Evolutionary conservation across 805 yeast genomes (phyloP).

Genomic region (Nakazawaea wickerhamii): DNA sequence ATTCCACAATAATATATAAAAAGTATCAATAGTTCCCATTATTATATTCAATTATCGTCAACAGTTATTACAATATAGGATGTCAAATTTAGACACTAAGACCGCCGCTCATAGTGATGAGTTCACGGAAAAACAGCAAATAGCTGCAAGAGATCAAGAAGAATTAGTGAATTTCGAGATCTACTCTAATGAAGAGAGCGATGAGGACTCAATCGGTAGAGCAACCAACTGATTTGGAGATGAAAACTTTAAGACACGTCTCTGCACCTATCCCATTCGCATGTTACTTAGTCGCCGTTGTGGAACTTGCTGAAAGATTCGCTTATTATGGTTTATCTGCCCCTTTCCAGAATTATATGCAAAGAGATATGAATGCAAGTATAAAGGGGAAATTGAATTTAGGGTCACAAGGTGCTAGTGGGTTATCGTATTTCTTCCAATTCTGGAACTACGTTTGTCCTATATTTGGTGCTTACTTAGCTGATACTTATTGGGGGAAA

Average conservation of each 20-base stretch:
- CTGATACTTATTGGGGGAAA: conserved; percentile 74
- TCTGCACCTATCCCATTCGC: conserved; percentile 45
- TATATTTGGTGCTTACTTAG: conserved; percentile 65
- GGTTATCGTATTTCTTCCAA: conserved; percentile 67
- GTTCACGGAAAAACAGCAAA: too few species aligned
- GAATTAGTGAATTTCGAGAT: too few species aligned
- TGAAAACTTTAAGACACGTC: conserved; percentile 46
- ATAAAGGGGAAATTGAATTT: conserved; percentile 51
- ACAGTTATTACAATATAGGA: too few species aligned
- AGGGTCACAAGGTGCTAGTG: conserved; percentile 61
- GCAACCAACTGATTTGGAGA: conserved; percentile 47
- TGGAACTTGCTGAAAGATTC: conserved; percentile 78
- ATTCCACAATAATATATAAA: too few species aligned
- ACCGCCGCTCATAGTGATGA: too few species aligned
- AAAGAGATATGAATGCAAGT: conserved; percentile 33
- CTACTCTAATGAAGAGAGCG: conserved; percentile 17
- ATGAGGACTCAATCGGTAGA: conserved; percentile 33
- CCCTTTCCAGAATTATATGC: conserved; percentile 77
- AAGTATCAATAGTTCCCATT: too few species aligned
- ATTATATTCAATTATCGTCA: too few species aligned
- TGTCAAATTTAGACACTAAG: too few species aligned
- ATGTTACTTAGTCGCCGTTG: conserved; percentile 62
- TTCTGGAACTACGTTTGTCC: conserved; percentile 84
- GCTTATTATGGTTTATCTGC: conserved; percentile 75
- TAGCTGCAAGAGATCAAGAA: too few species aligned